Percentiles rank a stretch among this genome's conserved stretches.
Conservation (phyloP, 352 stramenopile genomes). For the Pythium dissotocum region DNA sequence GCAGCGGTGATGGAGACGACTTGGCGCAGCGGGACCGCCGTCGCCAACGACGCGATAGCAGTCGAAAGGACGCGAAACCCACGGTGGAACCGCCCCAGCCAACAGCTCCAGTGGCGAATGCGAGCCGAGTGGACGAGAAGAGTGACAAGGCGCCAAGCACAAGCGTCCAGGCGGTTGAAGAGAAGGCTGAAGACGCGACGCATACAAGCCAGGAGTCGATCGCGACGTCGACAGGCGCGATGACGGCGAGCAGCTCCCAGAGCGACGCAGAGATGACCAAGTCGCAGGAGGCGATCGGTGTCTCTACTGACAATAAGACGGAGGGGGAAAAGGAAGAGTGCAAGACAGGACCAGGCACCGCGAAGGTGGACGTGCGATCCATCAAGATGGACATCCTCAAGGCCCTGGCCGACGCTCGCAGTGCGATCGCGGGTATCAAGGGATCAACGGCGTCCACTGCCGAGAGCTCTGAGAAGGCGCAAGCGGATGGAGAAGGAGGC, state of each 20-base stretch:
- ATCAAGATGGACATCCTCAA: slow-evolving; percentile 86
- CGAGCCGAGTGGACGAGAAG: not conserved
- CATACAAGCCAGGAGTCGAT: slow-evolving; percentile 23
- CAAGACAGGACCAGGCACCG: not conserved
- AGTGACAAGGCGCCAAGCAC: not conserved
- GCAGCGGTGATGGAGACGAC: not conserved
- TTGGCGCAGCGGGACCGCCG: not conserved
- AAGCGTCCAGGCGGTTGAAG: not conserved
- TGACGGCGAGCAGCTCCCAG: slow-evolving; percentile 9
- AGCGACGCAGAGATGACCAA: slow-evolving; percentile 11
- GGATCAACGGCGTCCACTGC: not conserved
- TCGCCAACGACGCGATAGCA: slow-evolving; percentile 4
- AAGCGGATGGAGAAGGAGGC: not conserved
- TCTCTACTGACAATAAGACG: not conserved
- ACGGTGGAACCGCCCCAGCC: not conserved
- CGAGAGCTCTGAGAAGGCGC: not conserved
- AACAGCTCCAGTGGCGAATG: not conserved
- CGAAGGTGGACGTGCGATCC: slow-evolving; percentile 56
- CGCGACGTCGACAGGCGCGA: slow-evolving; percentile 12
- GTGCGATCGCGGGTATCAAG: slow-evolving; percentile 75
- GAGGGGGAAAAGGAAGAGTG: not conserved
- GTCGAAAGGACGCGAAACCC: not conserved
- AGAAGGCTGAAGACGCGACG: slow-evolving; percentile 12
- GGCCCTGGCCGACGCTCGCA: slow-evolving; percentile 70
- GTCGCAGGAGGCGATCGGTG: not conserved